phyloP scores from a whole-genome alignment of 306 rosid genomes.

The Prunus mongolica region DNA sequence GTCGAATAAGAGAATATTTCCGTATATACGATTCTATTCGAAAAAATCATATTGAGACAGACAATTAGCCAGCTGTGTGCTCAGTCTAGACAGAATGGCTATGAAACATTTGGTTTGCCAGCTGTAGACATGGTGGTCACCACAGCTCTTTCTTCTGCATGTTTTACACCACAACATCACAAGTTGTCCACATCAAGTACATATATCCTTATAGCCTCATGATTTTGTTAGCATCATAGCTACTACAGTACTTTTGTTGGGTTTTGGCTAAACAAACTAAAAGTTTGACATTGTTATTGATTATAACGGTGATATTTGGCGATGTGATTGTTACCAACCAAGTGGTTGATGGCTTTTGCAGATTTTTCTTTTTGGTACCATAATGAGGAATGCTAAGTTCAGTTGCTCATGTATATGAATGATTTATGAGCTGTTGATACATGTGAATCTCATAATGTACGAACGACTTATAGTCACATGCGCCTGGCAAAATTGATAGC shows the following conservation, averaged over 20 bases:
- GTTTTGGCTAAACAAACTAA: background rate
- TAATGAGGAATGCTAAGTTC: too few species aligned
- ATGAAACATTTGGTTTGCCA: background rate
- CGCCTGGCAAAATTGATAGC: too few species aligned
- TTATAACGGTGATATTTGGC: background rate
- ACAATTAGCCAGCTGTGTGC: background rate
- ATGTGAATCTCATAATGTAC: too few species aligned
- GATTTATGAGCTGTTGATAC: too few species aligned
- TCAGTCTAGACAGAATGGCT: background rate
- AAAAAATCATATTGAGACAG: too few species aligned
- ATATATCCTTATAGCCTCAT: background rate
- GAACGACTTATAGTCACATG: too few species aligned
- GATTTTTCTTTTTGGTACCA: too few species aligned
- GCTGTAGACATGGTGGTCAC: constrained; percentile 7
- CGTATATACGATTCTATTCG: background rate
- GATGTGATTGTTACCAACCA: background rate
- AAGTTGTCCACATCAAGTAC: constrained; percentile 2
- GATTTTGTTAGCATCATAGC: constrained; percentile 1
- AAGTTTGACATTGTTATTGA: background rate
- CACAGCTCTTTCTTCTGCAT: background rate
- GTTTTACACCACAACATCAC: constrained; percentile 2
- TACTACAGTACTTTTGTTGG: background rate
- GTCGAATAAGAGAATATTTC: background rate
- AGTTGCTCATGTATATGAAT: too few species aligned
- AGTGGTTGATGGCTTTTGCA: too few species aligned